Evolutionary conservation across 1,139 yeast genomes (phyloP).

Genomic region (Yamadazyma triangularis): DNA sequence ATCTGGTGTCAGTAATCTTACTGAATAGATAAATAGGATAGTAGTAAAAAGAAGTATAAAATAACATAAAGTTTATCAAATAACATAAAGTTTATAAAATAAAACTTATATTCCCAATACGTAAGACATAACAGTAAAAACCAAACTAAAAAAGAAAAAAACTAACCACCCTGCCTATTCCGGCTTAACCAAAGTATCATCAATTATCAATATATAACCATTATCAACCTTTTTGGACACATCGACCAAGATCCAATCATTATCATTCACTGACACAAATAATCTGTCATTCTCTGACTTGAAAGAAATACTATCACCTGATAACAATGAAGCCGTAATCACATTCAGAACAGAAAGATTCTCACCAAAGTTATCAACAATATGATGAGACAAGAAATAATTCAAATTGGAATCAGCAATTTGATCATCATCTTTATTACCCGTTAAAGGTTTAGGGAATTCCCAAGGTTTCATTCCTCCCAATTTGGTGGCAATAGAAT

Average conservation of each 20-base stretch:
- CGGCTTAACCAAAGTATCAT: conserved; percentile 34
- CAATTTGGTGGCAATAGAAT: conserved; percentile 39
- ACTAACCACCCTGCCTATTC: no score
- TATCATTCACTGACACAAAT: conserved; percentile 8
- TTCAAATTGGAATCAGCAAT: conserved; percentile 43
- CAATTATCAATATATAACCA: conserved; percentile 54
- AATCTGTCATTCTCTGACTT: conserved; percentile 38
- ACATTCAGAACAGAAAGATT: conserved; percentile 9
- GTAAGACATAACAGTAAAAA: not conserved
- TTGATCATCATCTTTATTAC: conserved; percentile 27
- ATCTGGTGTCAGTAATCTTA: conserved; percentile 46
- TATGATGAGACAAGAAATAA: conserved; percentile 52
- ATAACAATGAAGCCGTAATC: conserved; percentile 21
- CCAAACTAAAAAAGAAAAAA: no score
- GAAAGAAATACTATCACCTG: conserved; percentile 39
- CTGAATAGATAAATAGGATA: not conserved
- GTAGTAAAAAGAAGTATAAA: not conserved
- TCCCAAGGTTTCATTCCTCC: conserved; percentile 61
- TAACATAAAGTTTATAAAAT: no score
- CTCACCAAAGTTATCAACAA: conserved; percentile 18
- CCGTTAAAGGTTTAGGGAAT: conserved; percentile 47
- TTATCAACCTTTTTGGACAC: conserved; percentile 47
- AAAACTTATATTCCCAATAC: not conserved
- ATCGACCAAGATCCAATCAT: conserved; percentile 23
- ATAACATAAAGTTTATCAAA: no score